Base-by-base conservation (phyloP, 2,329 filamentous ascomycete species). In the Mariannaea sp. region DNA sequence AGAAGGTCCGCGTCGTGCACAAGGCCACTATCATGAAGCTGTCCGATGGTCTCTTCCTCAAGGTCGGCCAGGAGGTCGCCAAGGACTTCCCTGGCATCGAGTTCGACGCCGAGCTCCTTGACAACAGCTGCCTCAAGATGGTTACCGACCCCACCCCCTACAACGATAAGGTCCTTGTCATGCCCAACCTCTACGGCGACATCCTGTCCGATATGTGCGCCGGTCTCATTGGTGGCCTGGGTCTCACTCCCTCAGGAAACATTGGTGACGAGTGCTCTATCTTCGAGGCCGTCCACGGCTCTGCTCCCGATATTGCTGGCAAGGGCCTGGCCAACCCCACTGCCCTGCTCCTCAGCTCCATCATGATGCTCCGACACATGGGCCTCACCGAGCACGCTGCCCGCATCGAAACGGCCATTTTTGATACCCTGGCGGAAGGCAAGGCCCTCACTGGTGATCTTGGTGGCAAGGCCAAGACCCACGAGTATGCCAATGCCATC, bases 21-120 rank as follows among this genome's bases (percentile, higher is more conserved):
- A 99, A 99, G 86, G 94, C 94, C 75, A 97, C 94, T 72, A 99
- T 99, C 81, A 99, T 99, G 94, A 99, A 99, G 87, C 96, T 97
- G 90, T 93, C 89, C 73, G 94, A 99, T 75, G 94, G 94, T 79
- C 90, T 99, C 58, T 99, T 99, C 87, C 84, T 99, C 66, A 89
- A 84, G 76, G 91, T 89, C 59, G 94, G 88, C 66, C 81, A 86
- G 65, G 84, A 94, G 58, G 85, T 99, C 65, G 83, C 91, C 75
- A 96, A 96, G 85, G 92, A 97, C 73, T 99, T 90, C 85, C 94
- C 94, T 61, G 82, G 87, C 67, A 90, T 99, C 70, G 90, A 97
- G 79, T 97, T 99, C 73, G 93, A 97, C 72, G 90, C 90, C 68
- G 94, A 99, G 84, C 85, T 99, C 64, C 88, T 99, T 67, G 94